Conservation (phyloP, 2,329 filamentous ascomycete genomes). For the Scedosporium apiospermum region DNA sequence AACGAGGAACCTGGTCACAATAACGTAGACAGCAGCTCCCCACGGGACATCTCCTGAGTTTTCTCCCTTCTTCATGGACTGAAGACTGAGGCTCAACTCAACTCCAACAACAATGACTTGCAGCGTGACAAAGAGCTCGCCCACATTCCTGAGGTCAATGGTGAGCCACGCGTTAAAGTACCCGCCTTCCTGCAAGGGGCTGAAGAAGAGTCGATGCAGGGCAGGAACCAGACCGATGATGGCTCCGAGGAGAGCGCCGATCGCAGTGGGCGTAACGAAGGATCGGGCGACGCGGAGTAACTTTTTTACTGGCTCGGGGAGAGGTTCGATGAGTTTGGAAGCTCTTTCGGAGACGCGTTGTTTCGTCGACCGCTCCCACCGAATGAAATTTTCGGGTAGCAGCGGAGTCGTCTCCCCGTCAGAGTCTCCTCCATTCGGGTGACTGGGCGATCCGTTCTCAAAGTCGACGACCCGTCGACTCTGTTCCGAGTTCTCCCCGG, state of each 20-base stretch:
- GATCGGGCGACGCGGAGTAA: constrained; percentile 26
- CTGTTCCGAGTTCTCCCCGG: not conserved
- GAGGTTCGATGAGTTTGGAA: not conserved
- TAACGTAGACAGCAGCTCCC: constrained; percentile 38
- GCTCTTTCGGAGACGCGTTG: not conserved
- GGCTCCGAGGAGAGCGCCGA: constrained; percentile 49
- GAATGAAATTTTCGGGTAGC: not conserved
- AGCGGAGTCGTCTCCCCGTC: not conserved
- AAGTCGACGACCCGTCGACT: not conserved
- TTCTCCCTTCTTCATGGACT: constrained; percentile 20
- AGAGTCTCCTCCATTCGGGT: not conserved
- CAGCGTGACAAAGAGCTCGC: constrained; percentile 52
- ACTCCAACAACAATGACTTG: constrained; percentile 59
- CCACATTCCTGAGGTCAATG: constrained; percentile 49
- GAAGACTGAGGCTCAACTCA: constrained; percentile 47
- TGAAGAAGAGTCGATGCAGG: constrained; percentile 55
- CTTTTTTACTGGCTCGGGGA: constrained; percentile 12
- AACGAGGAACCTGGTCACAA: constrained; percentile 46
- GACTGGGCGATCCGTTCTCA: not conserved
- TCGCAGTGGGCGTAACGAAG: constrained; percentile 52
- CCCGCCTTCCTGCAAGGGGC: constrained; percentile 44
- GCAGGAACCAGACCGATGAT: constrained; percentile 50
- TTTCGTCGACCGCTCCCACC: not conserved
- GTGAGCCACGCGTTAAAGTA: constrained; percentile 60
- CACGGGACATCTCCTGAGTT: constrained; percentile 34